Percentiles rank a stretch among this genome's conserved stretches.
Conservation (phyloP, 257 asterid species). For the Solanum chiquidenum region DNA sequence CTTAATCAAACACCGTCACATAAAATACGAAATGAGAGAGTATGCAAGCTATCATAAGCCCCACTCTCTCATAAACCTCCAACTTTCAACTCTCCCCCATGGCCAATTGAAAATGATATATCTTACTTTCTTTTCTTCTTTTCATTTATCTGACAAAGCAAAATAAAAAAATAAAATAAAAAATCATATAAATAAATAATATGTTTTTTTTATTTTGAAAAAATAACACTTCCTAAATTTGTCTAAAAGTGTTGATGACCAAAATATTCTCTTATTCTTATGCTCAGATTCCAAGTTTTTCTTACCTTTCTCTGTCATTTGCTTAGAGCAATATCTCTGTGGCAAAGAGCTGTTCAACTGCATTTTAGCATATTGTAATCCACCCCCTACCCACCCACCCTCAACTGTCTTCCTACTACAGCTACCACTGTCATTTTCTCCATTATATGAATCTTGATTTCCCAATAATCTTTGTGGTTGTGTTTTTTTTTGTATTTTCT, state of each 20-base stretch:
- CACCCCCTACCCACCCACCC: background rate
- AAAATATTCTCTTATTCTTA: conserved; percentile 12
- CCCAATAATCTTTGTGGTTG: background rate
- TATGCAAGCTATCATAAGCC: background rate
- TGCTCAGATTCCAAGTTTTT: conserved; percentile 18
- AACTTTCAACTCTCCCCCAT: background rate
- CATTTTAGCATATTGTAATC: background rate
- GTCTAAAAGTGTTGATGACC: background rate
- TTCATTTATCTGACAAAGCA: background rate
- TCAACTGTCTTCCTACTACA: background rate
- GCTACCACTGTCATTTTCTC: background rate
- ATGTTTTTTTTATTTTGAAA: background rate
- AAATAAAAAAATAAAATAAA: background rate
- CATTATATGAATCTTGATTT: background rate
- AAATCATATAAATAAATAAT: background rate
- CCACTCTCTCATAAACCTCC: background rate
- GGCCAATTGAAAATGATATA: background rate
- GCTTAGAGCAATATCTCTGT: conserved; percentile 11
- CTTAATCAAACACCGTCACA: background rate
- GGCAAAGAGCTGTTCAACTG: conserved; percentile 27
- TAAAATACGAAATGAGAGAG: background rate
- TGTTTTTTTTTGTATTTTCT: background rate
- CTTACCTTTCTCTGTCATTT: background rate
- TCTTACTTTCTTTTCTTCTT: background rate
- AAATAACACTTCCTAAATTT: background rate